phyloP scores from a whole-genome alignment of 1,284 basidiomycete genomes.

The Cystobasidiaceae sp. region DNA sequence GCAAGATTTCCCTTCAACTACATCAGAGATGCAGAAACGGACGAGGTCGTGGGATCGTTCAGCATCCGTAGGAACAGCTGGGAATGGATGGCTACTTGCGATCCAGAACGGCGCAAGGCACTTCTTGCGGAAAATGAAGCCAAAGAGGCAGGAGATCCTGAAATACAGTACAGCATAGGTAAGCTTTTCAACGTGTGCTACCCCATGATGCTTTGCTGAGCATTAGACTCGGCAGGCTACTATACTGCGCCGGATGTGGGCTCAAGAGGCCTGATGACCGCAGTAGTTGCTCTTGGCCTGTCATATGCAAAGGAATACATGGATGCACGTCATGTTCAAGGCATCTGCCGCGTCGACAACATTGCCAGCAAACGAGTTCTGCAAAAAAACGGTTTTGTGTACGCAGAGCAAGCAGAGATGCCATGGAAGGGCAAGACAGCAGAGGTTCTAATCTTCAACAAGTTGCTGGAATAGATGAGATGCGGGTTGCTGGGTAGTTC shows the following conservation, averaged over 20 bases:
- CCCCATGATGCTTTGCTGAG: background rate
- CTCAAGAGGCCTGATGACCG: slow-evolving; percentile 14
- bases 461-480: background rate
- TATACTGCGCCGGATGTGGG: background rate
- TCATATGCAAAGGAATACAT: slow-evolving; percentile 3
- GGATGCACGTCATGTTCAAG: slow-evolving; percentile 1
- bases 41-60: background rate
- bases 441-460: background rate
- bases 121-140: background rate
- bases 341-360: slow-evolving; percentile 1
- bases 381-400: slow-evolving; percentile 3
- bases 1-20: background rate
- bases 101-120: background rate
- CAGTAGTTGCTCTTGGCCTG: background rate
- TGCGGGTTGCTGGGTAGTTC: too few relatives aligned
- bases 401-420: background rate
- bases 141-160: background rate
- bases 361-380: slow-evolving; percentile 13
- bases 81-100: slow-evolving; percentile 5
- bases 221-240: background rate
- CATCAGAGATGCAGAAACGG: background rate
- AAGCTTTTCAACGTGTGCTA: background rate
- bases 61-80: slow-evolving; percentile 6
- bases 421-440: background rate
- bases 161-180: slow-evolving; percentile 15